phyloP scores from a whole-genome alignment of 1,284 basidiomycete genomes.

The Tetrapyrgos nigripes region DNA sequence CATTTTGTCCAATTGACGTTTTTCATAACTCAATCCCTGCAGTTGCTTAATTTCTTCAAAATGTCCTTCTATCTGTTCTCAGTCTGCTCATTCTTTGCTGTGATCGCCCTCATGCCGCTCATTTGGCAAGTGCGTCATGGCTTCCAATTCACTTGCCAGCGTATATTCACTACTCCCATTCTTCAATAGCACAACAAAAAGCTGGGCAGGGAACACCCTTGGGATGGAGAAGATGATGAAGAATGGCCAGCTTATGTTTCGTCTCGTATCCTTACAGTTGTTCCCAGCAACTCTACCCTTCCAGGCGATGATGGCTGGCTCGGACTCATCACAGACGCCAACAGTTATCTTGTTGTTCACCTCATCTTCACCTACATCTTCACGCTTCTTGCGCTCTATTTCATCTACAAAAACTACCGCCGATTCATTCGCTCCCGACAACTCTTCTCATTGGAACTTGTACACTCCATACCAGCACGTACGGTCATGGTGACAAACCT shows the following conservation, averaged over 20 bases:
- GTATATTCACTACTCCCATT: background rate
- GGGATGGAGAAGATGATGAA: slow-evolving; percentile 43
- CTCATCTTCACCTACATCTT: slow-evolving; percentile 94
- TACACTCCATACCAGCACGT: slow-evolving; percentile 92
- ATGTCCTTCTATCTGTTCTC: slow-evolving; percentile 93
- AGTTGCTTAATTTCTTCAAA: slow-evolving; percentile 93
- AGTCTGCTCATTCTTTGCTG: slow-evolving; percentile 82
- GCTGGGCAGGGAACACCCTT: slow-evolving; percentile 68
- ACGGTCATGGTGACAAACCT: slow-evolving; percentile 91
- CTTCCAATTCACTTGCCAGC: slow-evolving; percentile 3
- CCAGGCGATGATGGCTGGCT: slow-evolving; percentile 68
- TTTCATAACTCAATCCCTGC: background rate
- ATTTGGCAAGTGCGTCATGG: slow-evolving; percentile 76
- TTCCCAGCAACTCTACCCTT: slow-evolving; percentile 36
- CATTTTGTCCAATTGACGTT: background rate
- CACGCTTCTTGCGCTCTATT: slow-evolving; percentile 84
- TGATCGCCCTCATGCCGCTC: slow-evolving; percentile 86
- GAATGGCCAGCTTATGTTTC: slow-evolving; percentile 41
- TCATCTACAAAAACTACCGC: slow-evolving; percentile 89
- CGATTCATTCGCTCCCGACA: slow-evolving; percentile 93
- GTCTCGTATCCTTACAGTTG: slow-evolving; percentile 14
- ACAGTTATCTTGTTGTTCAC: slow-evolving; percentile 87
- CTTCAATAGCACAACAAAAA: slow-evolving; percentile 59
- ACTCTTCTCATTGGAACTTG: slow-evolving; percentile 91
- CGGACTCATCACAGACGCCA: slow-evolving; percentile 86